phyloP scores from a whole-genome alignment of 306 rosid species.

The Begonia masoniana region DNA sequence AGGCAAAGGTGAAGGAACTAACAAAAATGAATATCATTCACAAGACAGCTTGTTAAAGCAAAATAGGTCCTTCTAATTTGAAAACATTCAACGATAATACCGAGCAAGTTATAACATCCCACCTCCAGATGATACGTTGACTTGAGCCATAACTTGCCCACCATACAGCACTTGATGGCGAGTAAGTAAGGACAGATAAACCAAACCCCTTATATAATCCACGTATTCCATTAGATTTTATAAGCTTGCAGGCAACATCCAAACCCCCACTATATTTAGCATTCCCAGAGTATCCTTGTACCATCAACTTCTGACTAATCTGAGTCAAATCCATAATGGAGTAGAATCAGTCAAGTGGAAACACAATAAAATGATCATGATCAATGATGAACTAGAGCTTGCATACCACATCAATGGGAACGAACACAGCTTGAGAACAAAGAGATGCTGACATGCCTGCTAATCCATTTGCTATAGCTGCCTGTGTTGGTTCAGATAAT shows the following conservation, averaged over 20 bases:
- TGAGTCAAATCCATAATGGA: slow-evolving; percentile 5
- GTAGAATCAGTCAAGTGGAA: too few relatives aligned
- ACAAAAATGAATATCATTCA: too few relatives aligned
- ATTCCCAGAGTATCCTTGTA: slow-evolving; percentile 87
- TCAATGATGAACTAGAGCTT: slow-evolving; percentile 1
- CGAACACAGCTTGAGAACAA: slow-evolving; percentile 71
- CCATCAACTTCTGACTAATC: slow-evolving; percentile 92
- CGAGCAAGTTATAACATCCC: slow-evolving; percentile 31
- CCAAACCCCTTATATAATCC: slow-evolving; percentile 92
- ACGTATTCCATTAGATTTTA: slow-evolving; percentile 52
- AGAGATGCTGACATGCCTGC: slow-evolving; percentile 78
- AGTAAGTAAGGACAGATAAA: slow-evolving; percentile 75
- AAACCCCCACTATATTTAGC: slow-evolving; percentile 65
- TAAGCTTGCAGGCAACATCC: slow-evolving; percentile 66
- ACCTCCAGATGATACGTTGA: slow-evolving; percentile 89
- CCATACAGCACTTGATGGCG: slow-evolving; percentile 95
- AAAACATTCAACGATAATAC: neutral
- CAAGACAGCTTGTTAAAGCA: too few relatives aligned
- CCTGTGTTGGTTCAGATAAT: slow-evolving; percentile 62
- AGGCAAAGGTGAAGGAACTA: too few relatives aligned
- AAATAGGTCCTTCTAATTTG: too few relatives aligned
- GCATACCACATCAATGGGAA: slow-evolving; percentile 85
- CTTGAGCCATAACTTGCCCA: slow-evolving; percentile 96
- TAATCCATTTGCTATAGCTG: slow-evolving; percentile 79
- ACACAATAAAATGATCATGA: neutral